Evolutionary conservation across 2,329 filamentous ascomycete species (phyloP).

Genomic region (Lachnellula suecica): DNA sequence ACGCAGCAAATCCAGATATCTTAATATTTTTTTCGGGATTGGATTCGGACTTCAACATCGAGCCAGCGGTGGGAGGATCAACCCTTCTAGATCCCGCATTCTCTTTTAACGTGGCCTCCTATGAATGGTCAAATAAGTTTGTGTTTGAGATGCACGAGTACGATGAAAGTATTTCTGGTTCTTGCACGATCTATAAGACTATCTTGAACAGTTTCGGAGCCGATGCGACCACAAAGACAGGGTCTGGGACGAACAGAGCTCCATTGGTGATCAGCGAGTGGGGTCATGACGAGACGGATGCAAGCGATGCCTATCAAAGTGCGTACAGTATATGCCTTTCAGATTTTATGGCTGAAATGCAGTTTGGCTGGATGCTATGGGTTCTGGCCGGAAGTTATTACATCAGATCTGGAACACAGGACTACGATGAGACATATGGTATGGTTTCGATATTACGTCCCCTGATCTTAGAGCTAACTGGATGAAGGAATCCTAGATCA

Average conservation of each 20-base stretch:
- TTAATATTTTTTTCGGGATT: constrained; percentile 49
- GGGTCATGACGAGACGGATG: constrained; percentile 47
- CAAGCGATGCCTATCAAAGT: constrained; percentile 40
- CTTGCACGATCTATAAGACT: constrained; percentile 31
- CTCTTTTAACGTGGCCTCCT: constrained; percentile 37
- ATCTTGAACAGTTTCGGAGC: constrained; percentile 40
- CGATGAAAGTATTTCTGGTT: constrained; percentile 22
- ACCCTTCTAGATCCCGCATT: constrained; percentile 13
- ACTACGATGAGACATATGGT: constrained; percentile 57
- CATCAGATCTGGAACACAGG: constrained; percentile 47
- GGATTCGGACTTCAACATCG: constrained; percentile 39
- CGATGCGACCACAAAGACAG: constrained; percentile 37
- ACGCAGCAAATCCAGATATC: constrained; percentile 41
- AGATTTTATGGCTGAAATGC: constrained; percentile 30
- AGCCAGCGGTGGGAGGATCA: constrained; percentile 15
- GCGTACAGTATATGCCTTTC: constrained; percentile 52
- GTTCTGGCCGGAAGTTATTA: constrained; percentile 59
- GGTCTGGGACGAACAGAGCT: constrained; percentile 35
- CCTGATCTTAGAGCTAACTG: background rate
- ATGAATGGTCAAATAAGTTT: constrained; percentile 42
- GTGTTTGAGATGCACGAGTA: constrained; percentile 51
- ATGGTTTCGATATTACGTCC: constrained; percentile 24
- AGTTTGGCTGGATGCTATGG: constrained; percentile 58
- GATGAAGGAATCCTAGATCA: constrained; percentile 13
- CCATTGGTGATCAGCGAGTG: constrained; percentile 44